Percentiles rank a stretch among this genome's conserved stretches.
phyloP scores from a whole-genome alignment of 1,139 yeast genomes.

The Sugiyamaella japonica region DNA sequence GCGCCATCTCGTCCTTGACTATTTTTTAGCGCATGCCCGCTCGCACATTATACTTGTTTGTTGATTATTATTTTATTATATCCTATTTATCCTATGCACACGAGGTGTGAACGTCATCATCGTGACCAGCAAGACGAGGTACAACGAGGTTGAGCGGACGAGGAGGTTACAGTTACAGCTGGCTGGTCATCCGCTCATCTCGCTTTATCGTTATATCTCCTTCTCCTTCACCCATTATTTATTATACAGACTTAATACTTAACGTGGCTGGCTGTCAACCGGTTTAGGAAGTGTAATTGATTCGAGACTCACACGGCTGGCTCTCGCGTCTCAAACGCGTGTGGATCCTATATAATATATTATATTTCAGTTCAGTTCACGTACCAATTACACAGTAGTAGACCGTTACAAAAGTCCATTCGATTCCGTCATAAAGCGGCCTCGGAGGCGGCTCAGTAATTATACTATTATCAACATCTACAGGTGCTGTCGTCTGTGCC shows the following conservation, averaged over 20 bases:
- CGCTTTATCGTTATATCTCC: too few relatives aligned
- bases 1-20: slow-evolving; percentile 31
- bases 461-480: not conserved
- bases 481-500: not conserved
- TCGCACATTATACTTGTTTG: not conserved
- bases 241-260: too few relatives aligned
- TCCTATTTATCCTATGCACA: too few relatives aligned
- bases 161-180: too few relatives aligned
- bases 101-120: too few relatives aligned
- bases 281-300: slow-evolving; percentile 8
- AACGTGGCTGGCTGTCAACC: slow-evolving; percentile 3
- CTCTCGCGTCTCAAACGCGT: slow-evolving; percentile 9
- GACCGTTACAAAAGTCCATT: too few relatives aligned
- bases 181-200: too few relatives aligned
- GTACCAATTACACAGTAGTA: not conserved
- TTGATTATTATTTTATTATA: not conserved
- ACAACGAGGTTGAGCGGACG: too few relatives aligned
- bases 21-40: slow-evolving; percentile 23
- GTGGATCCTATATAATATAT: not conserved
- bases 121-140: too few relatives aligned
- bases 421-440: not conserved
- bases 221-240: too few relatives aligned
- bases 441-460: not conserved
- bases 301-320: slow-evolving; percentile 1
- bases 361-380: not conserved